Base-by-base conservation (phyloP, 148 eudicot genomes). In the Dysphania ambrosioides region DNA sequence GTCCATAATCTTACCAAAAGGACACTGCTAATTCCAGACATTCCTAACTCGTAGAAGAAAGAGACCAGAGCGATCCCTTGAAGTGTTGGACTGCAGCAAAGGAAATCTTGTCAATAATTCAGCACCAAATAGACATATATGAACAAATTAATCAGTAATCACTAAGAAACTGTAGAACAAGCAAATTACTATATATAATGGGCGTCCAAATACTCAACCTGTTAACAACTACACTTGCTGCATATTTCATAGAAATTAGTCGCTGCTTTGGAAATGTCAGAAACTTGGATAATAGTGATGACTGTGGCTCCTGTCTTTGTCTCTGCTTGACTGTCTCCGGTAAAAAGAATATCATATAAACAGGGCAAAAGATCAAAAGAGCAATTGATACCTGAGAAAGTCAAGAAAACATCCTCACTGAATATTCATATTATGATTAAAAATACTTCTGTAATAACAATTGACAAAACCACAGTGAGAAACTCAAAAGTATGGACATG, bases 21-120 rank as follows among this genome's bases (percentile, higher is more conserved):
- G 74, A 89, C 90, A 71, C 79, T 79, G 82, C 82, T 86, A 83
- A 88, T 91, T 72, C 93, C 93, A 51, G 93, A 89, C 97, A 89
- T 87, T 21, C 93, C 97, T 87, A 91, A 66, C 69, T 89, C 94
- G 77, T 89, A 92, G 78, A 89, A 92, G 87, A 92, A 92, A 9
- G 71, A 67, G 42, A 40, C 71, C 32, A 67, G 55, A 41, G 55
- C 41, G 24, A 67, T 67, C 32, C 55, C 71, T 10, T 29, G 47
- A 35, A 65, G 68, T 19, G 68, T 65, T 65, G 68, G 68, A 36
- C 68, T 65, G 44, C 44, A 83, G 66, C 36, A 79, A 82, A 66
- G 47, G 68, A 8, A 30, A 47, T 62, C 51, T 57, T 10, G 34
- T 47, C 29, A 62, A 63, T 59, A 47, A 49, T 23, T 63, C 27